These are phyloP conservation scores for Leccinum disarticulatum DNA, from an alignment of 768 basidiomycete species.

Conservation along the genomic window DNA sequence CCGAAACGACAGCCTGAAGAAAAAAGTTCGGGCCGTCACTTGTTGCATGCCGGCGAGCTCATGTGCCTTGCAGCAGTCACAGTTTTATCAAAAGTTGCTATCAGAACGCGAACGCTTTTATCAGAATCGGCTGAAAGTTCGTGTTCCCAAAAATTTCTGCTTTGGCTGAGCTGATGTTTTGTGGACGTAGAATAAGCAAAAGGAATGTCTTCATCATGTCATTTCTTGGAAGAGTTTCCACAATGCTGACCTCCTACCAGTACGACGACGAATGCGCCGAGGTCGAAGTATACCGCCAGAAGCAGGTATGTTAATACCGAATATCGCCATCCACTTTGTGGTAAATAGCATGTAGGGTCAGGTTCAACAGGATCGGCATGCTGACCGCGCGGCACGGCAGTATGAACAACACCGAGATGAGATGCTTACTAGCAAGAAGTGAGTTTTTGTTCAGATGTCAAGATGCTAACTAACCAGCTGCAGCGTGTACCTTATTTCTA, in stretches of 20 bases:
- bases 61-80: constrained; percentile 53
- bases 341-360: constrained; percentile 48
- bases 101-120: constrained; percentile 69
- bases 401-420: constrained; percentile 73
- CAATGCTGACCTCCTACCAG: constrained; percentile 37
- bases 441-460: constrained; percentile 10
- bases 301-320: constrained; percentile 51
- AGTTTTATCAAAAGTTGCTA: constrained; percentile 69
- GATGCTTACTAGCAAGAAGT: constrained; percentile 86
- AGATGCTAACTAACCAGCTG: constrained; percentile 2
- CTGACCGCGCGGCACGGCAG: constrained; percentile 70
- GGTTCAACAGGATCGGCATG: constrained; percentile 71
- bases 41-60: constrained; percentile 3
- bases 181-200: constrained; percentile 31
- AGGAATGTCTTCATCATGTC: constrained; percentile 19
- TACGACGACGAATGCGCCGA: constrained; percentile 80
- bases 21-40: constrained; percentile 48
- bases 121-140: constrained; percentile 67
- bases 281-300: constrained; percentile 71
- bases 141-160: constrained; percentile 11
- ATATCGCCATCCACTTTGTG: not conserved
- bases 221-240: not conserved
- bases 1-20: constrained; percentile 64
- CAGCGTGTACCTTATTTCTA: constrained; percentile 72
- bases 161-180: constrained; percentile 3